Evolutionary conservation across 768 basidiomycete genomes (phyloP).

Genomic region (Xerocomus brunneocitrinus): DNA sequence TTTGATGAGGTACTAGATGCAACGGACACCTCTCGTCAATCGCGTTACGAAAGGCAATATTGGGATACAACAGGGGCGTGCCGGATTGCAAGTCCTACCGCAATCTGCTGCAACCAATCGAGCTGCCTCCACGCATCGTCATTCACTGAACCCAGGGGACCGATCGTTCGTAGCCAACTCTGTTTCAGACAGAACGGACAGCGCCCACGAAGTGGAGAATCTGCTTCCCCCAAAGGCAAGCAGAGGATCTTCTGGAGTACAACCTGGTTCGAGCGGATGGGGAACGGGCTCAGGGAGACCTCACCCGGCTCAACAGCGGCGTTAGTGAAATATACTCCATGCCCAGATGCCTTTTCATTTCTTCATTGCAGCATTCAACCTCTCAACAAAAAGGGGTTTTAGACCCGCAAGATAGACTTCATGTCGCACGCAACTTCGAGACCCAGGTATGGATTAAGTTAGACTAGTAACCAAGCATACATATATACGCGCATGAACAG

Average conservation of each 20-base stretch:
- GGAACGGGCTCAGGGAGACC: slow-evolving; percentile 24
- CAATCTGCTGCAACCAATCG: slow-evolving; percentile 23
- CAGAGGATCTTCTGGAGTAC: slow-evolving; percentile 18
- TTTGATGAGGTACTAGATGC: slow-evolving; percentile 44
- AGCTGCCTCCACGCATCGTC: slow-evolving; percentile 35
- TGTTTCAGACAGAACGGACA: slow-evolving; percentile 58
- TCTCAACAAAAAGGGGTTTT: slow-evolving; percentile 42
- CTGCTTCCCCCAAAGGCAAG: slow-evolving; percentile 39
- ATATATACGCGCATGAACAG: slow-evolving; percentile 14
- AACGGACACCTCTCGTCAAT: slow-evolving; percentile 61
- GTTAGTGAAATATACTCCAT: slow-evolving; percentile 14
- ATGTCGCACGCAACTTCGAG: background rate
- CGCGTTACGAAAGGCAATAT: slow-evolving; percentile 37
- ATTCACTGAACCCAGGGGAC: slow-evolving; percentile 37
- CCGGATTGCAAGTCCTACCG: slow-evolving; percentile 27
- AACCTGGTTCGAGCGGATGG: slow-evolving; percentile 36
- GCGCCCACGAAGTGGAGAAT: slow-evolving; percentile 70
- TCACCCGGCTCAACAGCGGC: slow-evolving; percentile 23
- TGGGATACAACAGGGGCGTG: slow-evolving; percentile 30
- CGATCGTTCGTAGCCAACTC: slow-evolving; percentile 42
- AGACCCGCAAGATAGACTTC: slow-evolving; percentile 36
- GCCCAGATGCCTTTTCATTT: background rate
- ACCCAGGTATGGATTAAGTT: slow-evolving; percentile 12
- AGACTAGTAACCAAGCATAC: slow-evolving; percentile 18
- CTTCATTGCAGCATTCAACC: slow-evolving; percentile 39